A percentile compares a stretch with the other conserved stretches of the same genome.
phyloP scores from a whole-genome alignment of 2,329 filamentous ascomycete genomes.

The Leptosphaerulina australis region DNA sequence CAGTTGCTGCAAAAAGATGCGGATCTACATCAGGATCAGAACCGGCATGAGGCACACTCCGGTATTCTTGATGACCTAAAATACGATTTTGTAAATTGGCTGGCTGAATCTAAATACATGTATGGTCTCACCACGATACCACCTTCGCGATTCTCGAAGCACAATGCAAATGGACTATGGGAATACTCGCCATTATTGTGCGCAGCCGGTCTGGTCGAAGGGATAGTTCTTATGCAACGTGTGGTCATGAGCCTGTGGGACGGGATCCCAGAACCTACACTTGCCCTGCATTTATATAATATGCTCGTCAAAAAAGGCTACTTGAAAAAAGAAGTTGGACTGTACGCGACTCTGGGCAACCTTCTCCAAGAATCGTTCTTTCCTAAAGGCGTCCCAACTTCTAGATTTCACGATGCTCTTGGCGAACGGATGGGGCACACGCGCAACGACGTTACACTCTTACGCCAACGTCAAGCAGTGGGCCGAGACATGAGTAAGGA shows the following conservation, averaged over 20 bases:
- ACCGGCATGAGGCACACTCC: constrained; percentile 16
- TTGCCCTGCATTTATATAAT: constrained; percentile 56
- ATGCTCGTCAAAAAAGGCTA: constrained; percentile 54
- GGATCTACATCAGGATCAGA: constrained; percentile 25
- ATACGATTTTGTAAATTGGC: constrained; percentile 47
- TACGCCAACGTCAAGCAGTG: constrained; percentile 15
- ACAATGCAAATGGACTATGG: constrained; percentile 55
- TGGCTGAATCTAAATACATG: constrained; percentile 49
- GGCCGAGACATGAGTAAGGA: constrained; percentile 8
- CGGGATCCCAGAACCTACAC: constrained; percentile 47
- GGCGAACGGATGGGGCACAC: constrained; percentile 2
- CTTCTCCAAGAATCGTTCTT: constrained; percentile 21
- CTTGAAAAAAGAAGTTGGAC: constrained; percentile 41
- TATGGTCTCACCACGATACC: constrained; percentile 46
- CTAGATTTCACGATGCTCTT: constrained; percentile 10
- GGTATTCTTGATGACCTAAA: constrained; percentile 32
- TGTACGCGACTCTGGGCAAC: constrained; percentile 42
- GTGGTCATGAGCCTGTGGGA: constrained; percentile 51
- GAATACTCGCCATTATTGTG: constrained; percentile 58
- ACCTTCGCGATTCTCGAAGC: constrained; percentile 52
- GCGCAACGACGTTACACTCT: constrained; percentile 2
- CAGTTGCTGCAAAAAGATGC: constrained; percentile 41
- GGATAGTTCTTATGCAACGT: constrained; percentile 50
- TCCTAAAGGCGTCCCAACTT: constrained; percentile 15
- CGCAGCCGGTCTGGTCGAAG: constrained; percentile 55